Evolutionary conservation across 83 land plant genomes (phyloP).

Genomic region (Picea engelmannii): DNA sequence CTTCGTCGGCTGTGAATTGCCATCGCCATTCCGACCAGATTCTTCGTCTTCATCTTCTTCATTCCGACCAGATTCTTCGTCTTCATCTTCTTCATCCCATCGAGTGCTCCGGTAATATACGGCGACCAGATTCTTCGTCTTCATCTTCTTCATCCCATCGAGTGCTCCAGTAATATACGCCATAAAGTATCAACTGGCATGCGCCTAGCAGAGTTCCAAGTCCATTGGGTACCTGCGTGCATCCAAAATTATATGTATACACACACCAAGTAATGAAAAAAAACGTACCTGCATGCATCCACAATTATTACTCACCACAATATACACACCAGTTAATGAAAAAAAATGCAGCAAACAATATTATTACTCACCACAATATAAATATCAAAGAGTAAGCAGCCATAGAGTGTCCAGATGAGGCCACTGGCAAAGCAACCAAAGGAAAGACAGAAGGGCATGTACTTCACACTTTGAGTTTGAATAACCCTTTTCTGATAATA

Average conservation of each 20-base stretch:
- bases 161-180: background rate
- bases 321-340: no score
- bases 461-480: no score
- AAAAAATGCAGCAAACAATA: background rate
- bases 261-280: background rate
- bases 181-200: conserved; percentile 31
- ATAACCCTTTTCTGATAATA: no score
- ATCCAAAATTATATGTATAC: background rate
- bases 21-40: no score
- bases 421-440: conserved; percentile 26
- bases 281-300: no score
- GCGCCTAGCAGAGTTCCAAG: conserved; percentile 5
- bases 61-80: no score
- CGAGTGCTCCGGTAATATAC: no score
- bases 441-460: no score
- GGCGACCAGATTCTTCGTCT: conserved; percentile 17
- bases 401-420: conserved; percentile 52
- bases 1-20: no score
- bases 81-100: no score
- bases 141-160: conserved; percentile 17
- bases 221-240: conserved; percentile 48
- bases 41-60: no score
- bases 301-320: conserved; percentile 28
- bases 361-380: conserved; percentile 35
- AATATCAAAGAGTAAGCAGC: conserved; percentile 52